Percentiles rank a stretch among this genome's conserved stretches.
These are phyloP conservation scores for Urochloa ruziziensis DNA, from an alignment of 176 grass and related monocot species.

Conservation along the genomic window DNA sequence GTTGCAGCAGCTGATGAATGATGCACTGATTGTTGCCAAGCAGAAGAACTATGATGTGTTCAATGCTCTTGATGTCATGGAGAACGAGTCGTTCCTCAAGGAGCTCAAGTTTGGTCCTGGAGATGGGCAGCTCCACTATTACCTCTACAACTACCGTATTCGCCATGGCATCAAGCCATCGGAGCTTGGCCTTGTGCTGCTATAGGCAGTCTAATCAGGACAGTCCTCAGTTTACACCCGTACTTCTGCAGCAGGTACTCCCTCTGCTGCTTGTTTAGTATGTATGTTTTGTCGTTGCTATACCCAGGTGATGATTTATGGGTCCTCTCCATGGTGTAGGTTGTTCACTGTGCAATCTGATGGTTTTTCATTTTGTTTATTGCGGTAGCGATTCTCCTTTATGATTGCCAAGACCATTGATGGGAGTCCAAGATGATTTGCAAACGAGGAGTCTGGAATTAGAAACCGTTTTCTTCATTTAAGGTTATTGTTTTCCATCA, in stretches of 20 bases:
- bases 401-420: slow-evolving; percentile 19
- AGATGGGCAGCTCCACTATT: slow-evolving; percentile 97
- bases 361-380: slow-evolving; percentile 49
- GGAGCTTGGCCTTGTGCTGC: slow-evolving; percentile 89
- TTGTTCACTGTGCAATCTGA: slow-evolving; percentile 33
- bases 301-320: slow-evolving; percentile 31
- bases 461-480: slow-evolving; percentile 27
- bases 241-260: slow-evolving; percentile 34
- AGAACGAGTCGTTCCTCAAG: slow-evolving; percentile 87
- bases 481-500: slow-evolving; percentile 36
- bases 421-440: slow-evolving; percentile 32
- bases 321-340: slow-evolving; percentile 30
- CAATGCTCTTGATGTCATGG: slow-evolving; percentile 96
- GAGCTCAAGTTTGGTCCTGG: slow-evolving; percentile 97
- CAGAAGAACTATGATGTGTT: slow-evolving; percentile 94
- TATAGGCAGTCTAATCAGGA: slow-evolving; percentile 46
- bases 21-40: slow-evolving; percentile 90
- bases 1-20: slow-evolving; percentile 90
- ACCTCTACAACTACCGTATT: slow-evolving; percentile 92
- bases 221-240: slow-evolving; percentile 20
- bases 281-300: slow-evolving; percentile 2
- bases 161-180: slow-evolving; percentile 66
- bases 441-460: slow-evolving; percentile 42
- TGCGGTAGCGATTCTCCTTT: slow-evolving; percentile 37
- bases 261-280: slow-evolving; percentile 21